Evolutionary conservation across 768 basidiomycete genomes (phyloP), one percentile per base, ranked within the genome.

Genomic region (Boletus rubropictus): DNA sequence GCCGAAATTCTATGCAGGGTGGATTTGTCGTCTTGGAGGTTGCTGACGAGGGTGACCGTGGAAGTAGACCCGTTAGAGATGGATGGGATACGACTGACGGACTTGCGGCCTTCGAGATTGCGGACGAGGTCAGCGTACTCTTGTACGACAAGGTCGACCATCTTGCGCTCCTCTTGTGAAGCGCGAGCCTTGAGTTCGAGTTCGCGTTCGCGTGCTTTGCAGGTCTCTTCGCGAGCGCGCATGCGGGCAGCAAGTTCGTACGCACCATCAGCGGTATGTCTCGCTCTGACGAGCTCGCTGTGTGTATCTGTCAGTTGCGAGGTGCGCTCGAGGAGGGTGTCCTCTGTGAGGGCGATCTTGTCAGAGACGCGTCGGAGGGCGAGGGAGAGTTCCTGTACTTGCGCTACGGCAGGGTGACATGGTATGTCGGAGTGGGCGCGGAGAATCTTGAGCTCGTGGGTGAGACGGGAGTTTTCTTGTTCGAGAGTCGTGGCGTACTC

Each of bases 41-140:
- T 64, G 36, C 69, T 64, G n/a, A 59, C 46, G 15, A 69, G 69
- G 7, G 58, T 48, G 25, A 49, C 21, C 1, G 59, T 50, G 33
- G 58, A 50, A 5, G 62, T 42, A 37, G 54, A 59, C 12, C 49
- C 54, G 22, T 50, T 46, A 4, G 39, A 5, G 7, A 29, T 32
- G 35, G 51, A 11, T 6, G 51, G 44, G 38, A 48, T 25, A 11
- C 33, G 3, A 33, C 55, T 48, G n/a, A 41, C 44, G 46, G 63
- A 64, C 46, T 61, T 62, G 48, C 73, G 70, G 15, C 73, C 72
- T 56, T 87, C 82, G 44, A 89, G 69, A 2, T 66, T 72, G 17
- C 86, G 73, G 11, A 89, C 88, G 12, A 90, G 74, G 48, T 79
- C 79, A 0, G 88, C 88, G 43, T 90, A 90, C 53, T 89, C 84